Base-by-base conservation (phyloP, 805 yeast genomes). In the Yamadazyma paraphyllophila region DNA sequence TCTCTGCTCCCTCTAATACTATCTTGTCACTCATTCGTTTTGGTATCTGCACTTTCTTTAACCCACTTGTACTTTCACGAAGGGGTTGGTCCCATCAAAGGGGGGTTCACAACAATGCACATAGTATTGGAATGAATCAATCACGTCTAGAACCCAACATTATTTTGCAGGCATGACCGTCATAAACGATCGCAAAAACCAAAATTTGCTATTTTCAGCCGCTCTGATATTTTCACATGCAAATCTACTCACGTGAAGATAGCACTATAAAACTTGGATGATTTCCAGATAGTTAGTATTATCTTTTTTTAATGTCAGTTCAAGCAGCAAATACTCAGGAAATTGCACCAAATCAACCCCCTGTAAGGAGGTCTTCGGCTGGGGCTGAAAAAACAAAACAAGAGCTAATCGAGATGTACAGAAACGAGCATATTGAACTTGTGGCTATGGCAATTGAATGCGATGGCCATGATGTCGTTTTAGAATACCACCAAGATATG, bases 361-460 rank as follows among this genome's bases (percentile, higher is more conserved):
- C 3, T 4, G 3, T 6, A 20, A 20, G 24, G 6, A 6, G 24
- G 6, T 20, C 24, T 6, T 20, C 24, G 24, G 24, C 11, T 29
- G 31, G 31, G 4, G 31, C 13, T 7, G 13, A 34, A 26, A 46
- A 49, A 20, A 29, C 56, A 3, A 45, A 50, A 42, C 52, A 52
- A 27, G 57, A 56, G 31, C 9, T 50, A 12, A 33, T 52, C 16
- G 51, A 47, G 2, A 51, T 55, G 35, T 61, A 54, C 45, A 49
- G 52, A 34, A 59, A 55, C 36, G 69, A 63, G 7, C 47, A 47
- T 29, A 47, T 65, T 35, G 60, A 53, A n/a, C 45, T 65, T 8
- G 46, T 54, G n/a, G 57, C 62, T 1, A 53, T 65, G 66, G 42
- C 40, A 1, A 48, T 64, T 7, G 56, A 56, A 33, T 57, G 63